These are phyloP conservation scores for Baorangia bicolor DNA, from an alignment of 768 basidiomycete genomes.

Conservation along the genomic window DNA sequence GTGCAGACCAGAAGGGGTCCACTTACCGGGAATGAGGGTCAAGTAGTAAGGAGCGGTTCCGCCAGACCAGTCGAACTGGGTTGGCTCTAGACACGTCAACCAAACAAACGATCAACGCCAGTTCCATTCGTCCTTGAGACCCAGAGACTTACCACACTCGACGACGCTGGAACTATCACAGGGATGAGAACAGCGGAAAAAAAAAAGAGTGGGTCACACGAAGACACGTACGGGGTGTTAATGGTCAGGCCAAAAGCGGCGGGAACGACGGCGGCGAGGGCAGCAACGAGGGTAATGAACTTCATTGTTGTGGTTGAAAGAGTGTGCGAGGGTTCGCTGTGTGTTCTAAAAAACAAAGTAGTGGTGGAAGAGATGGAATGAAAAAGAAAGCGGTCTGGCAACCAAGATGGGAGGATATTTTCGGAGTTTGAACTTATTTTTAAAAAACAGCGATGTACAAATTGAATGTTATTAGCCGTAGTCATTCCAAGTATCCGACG, in stretches of 20 bases:
- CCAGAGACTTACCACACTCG: conserved; percentile 47
- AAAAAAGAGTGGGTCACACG: neutral
- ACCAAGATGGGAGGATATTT: conserved; percentile 7
- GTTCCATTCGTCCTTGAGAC: neutral
- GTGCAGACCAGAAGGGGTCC: rapidly evolving
- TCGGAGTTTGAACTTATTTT: conserved; percentile 31
- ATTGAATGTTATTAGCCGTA: too few species aligned
- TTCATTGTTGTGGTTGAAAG: conserved; percentile 37
- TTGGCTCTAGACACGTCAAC: conserved; percentile 49
- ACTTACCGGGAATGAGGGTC: conserved; percentile 59
- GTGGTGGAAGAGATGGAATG: neutral
- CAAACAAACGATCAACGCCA: neutral
- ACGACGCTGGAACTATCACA: conserved; percentile 38
- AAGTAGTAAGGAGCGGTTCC: conserved; percentile 59
- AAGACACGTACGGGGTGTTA: conserved; percentile 62
- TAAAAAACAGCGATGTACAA: conserved; percentile 6
- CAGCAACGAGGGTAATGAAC: conserved; percentile 28
- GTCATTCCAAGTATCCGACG: too few species aligned
- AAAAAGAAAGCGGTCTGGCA: neutral
- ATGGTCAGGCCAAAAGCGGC: conserved; percentile 50
- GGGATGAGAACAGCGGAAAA: neutral
- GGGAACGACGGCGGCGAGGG: conserved; percentile 31
- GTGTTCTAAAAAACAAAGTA: neutral
- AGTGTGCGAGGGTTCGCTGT: conserved; percentile 16
- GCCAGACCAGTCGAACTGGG: conserved; percentile 50